Conservation (phyloP, 805 yeast genomes). For the Teunomyces funiuensis region DNA sequence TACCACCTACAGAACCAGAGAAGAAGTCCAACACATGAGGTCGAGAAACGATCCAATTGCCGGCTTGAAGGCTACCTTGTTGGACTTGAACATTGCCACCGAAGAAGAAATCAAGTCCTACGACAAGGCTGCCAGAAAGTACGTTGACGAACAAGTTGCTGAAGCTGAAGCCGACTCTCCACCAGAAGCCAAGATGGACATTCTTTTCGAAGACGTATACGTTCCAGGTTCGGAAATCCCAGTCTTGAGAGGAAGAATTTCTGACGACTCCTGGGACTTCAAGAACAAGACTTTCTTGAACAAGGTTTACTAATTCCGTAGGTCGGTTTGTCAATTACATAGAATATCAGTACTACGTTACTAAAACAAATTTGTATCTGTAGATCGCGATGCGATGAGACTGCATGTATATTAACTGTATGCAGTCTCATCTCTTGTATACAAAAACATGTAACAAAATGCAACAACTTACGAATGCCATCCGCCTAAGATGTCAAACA, state of each 20-base stretch:
- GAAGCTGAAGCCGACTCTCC: slow-evolving; percentile 92
- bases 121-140: slow-evolving; percentile 95
- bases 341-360: background rate
- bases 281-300: slow-evolving; percentile 46
- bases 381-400: background rate
- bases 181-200: slow-evolving; percentile 94
- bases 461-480: background rate
- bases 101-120: slow-evolving; percentile 93
- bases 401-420: too few relatives aligned
- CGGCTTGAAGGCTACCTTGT: slow-evolving; percentile 83
- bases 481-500: slow-evolving; percentile 9
- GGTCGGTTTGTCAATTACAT: background rate
- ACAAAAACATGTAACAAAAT: background rate
- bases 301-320: slow-evolving; percentile 40
- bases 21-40: slow-evolving; percentile 99
- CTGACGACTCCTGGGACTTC: slow-evolving; percentile 92
- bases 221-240: slow-evolving; percentile 92
- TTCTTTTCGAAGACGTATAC: slow-evolving; percentile 94
- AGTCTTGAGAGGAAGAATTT: slow-evolving; percentile 92
- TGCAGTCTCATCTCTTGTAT: too few relatives aligned
- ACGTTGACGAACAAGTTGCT: slow-evolving; percentile 91
- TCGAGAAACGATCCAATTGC: slow-evolving; percentile 97
- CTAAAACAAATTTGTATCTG: background rate
- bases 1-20: slow-evolving; percentile 99
- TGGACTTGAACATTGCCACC: slow-evolving; percentile 82